These are phyloP conservation scores for Cladosporium sp. DNA, from an alignment of 2,329 filamentous ascomycete species.

Conservation along the genomic window DNA sequence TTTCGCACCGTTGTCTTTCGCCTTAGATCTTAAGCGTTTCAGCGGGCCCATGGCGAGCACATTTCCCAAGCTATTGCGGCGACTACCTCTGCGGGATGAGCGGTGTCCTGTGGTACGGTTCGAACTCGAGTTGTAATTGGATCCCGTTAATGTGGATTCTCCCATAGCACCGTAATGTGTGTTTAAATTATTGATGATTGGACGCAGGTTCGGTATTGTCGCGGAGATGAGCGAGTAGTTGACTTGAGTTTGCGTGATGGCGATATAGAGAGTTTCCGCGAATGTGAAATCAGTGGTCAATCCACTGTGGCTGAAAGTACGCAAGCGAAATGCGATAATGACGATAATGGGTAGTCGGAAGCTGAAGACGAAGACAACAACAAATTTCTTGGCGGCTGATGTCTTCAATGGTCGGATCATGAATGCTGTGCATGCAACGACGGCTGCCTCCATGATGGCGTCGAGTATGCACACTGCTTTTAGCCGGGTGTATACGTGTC, in stretches of 20 bases:
- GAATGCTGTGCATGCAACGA: conserved; percentile 13
- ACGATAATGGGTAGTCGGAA: conserved; percentile 20
- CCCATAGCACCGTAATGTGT: conserved; percentile 22
- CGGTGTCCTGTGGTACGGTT: neutral
- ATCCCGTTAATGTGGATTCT: conserved; percentile 10
- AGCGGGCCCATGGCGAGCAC: conserved; percentile 8
- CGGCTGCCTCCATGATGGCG: conserved; percentile 6
- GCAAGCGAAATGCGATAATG: conserved; percentile 21
- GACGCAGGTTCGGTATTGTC: conserved; percentile 23
- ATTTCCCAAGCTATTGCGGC: conserved; percentile 3
- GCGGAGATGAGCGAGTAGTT: conserved; percentile 24
- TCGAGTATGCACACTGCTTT: conserved; percentile 14
- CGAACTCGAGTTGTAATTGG: conserved; percentile 9
- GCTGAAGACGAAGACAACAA: conserved; percentile 17
- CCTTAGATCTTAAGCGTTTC: neutral
- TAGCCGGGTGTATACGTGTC: neutral
- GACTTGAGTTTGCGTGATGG: conserved; percentile 23
- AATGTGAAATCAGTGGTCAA: conserved; percentile 19
- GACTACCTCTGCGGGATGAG: conserved; percentile 4
- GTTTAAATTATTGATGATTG: conserved; percentile 21
- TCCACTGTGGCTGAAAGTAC: conserved; percentile 14
- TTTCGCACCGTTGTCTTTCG: neutral
- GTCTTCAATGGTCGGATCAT: conserved; percentile 15
- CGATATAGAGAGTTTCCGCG: conserved; percentile 20
- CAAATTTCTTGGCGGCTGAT: conserved; percentile 12